Base-by-base conservation (phyloP, 1,284 basidiomycete genomes). In the Cryptococcus sp. region DNA sequence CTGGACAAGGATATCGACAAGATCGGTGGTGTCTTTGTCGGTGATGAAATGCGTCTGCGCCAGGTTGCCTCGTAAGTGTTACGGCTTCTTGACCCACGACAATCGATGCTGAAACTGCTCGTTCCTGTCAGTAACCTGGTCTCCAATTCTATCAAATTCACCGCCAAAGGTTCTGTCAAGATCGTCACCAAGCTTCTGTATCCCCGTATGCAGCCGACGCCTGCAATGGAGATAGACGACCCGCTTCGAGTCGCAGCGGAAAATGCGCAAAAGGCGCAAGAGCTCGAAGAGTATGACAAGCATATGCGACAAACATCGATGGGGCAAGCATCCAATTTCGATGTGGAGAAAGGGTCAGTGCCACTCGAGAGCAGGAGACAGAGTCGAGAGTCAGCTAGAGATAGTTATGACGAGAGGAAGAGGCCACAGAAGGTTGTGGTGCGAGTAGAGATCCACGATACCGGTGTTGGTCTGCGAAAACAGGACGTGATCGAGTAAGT, bases 371-470 rank as follows among this genome's bases (percentile, higher is more conserved):
- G 22, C 13, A 40, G 52, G 19, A 47, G 65, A 35, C 52, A 61
- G 30, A 57, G 54, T 48, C 43, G 51, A 42, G 61, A 65, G 5
- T 57, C 51, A 8, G 55, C 53, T 48, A 55, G 41, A 39, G 54
- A 59, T 17, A 57, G 53, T 27, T 58, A 60, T 13, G 63, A 65
- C 23, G 65, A 65, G 41, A 59, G 54, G 52, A 61, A 54, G 51
- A 59, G 46, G 54, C 47, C 55, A n/a, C 54, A 55, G 23, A 71
- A 71, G 50, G 77, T 67, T 39, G 72, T 91, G 39, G 87, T 92
- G 13, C 81, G 90, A 57, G 88, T 93, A 46, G 90, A 92, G 73
- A 84, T 93, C 3, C 82, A 83, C 10, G 91, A 92, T 75, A 92
- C 90, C 0, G 91, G 91, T 23, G 85, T 81, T 62, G 91, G 89